These are phyloP conservation scores for Rhizopus microsporus DNA, from an alignment of 371 early-diverging fungal species.

Conservation along the genomic window DNA sequence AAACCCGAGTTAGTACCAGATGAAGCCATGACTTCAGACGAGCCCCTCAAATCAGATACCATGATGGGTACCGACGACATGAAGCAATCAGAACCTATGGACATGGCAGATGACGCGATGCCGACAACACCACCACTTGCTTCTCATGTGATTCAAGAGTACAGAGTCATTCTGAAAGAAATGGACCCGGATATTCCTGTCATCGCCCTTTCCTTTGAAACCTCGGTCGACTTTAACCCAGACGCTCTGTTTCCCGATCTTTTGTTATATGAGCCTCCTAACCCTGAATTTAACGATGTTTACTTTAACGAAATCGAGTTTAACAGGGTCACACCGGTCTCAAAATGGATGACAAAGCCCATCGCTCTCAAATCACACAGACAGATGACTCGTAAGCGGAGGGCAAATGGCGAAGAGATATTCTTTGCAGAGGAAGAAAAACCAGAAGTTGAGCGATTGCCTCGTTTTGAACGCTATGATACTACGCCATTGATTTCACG, in stretches of 20 bases:
- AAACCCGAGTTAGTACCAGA: constrained; percentile 6
- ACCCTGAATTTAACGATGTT: constrained; percentile 43
- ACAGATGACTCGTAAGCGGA: constrained; percentile 44
- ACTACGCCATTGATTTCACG: constrained; percentile 28
- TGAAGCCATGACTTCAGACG: neutral
- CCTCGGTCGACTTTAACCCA: constrained; percentile 26
- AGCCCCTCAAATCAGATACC: constrained; percentile 16
- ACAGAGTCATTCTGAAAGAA: constrained; percentile 20
- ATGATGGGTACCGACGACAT: constrained; percentile 19
- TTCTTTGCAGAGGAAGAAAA: constrained; percentile 34
- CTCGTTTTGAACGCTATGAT: constrained; percentile 33
- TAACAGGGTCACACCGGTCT: constrained; percentile 38
- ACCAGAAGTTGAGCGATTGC: constrained; percentile 35
- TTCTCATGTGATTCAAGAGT: constrained; percentile 24
- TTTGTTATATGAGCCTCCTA: constrained; percentile 45
- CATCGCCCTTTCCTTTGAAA: constrained; percentile 31
- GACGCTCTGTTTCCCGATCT: constrained; percentile 46
- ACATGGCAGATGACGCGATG: constrained; percentile 16
- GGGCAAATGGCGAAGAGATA: constrained; percentile 31
- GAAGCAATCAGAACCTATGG: constrained; percentile 3
- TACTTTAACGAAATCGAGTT: constrained; percentile 49
- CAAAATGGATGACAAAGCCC: constrained; percentile 37
- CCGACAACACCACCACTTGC: constrained; percentile 29
- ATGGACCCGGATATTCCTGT: constrained; percentile 32
- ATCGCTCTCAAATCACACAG: constrained; percentile 41